Evolutionary conservation across 345 rosid species (phyloP).

Genomic region (Lepidium sativum): DNA sequence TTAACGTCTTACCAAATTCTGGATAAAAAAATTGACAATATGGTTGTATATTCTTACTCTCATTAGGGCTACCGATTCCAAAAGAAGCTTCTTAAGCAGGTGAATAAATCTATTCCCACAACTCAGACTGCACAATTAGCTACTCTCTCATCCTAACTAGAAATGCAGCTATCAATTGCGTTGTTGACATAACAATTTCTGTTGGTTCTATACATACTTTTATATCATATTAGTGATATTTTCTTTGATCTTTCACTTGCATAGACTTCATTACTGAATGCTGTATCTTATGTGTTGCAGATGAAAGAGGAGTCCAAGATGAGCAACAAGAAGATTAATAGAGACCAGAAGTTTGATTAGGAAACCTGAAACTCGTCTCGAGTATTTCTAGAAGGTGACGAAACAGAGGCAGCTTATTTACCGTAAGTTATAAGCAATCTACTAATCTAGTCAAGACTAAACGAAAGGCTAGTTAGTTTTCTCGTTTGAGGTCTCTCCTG

Average conservation of each 20-base stretch:
- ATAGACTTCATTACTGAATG: neutral
- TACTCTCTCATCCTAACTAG: neutral
- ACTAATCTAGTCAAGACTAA: neutral
- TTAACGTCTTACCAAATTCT: neutral
- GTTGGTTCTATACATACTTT: neutral
- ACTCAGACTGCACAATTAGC: neutral
- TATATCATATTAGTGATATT: neutral
- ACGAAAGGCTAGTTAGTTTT: neutral
- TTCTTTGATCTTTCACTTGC: neutral
- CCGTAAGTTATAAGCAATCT: neutral
- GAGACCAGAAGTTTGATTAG: constrained; percentile 16
- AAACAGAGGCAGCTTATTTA: neutral
- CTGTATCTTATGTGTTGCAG: constrained; percentile 7
- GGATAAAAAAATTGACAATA: neutral
- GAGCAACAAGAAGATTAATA: constrained; percentile 5
- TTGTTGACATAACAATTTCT: neutral
- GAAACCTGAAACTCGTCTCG: neutral
- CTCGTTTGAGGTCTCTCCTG: neutral
- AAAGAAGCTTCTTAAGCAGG: constrained; percentile 70
- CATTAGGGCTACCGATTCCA: constrained; percentile 82
- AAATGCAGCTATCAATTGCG: neutral
- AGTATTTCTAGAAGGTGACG: neutral
- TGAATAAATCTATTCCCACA: constrained; percentile 14
- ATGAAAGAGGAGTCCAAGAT: constrained; percentile 16
- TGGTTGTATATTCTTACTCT: constrained; percentile 1